Percentiles rank a stretch among this genome's conserved stretches.
Evolutionary conservation across 306 rosid genomes (phyloP).

Genomic region (barrel medic (Medicago truncatula)): DNA sequence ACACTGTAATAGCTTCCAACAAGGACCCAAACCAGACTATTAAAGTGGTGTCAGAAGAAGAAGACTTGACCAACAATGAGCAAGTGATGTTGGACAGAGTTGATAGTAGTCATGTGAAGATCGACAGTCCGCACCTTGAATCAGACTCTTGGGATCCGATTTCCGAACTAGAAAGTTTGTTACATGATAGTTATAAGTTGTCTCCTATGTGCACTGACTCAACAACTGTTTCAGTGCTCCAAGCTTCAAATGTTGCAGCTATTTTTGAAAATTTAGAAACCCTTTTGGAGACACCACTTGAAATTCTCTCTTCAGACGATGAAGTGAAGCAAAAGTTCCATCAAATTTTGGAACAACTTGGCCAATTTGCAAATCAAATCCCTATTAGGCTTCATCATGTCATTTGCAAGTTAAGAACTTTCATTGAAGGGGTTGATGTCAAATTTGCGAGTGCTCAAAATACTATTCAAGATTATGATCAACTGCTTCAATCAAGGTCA

Average conservation of each 20-base stretch:
- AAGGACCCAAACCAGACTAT: not conserved
- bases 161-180: slow-evolving; percentile 13
- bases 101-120: not conserved
- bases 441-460: slow-evolving; percentile 4
- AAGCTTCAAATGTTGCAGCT: not conserved
- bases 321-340: slow-evolving; percentile 21
- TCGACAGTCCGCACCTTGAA: not conserved
- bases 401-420: slow-evolving; percentile 2
- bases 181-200: slow-evolving; percentile 5
- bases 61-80: not conserved
- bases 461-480: slow-evolving; percentile 18
- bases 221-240: not conserved
- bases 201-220: slow-evolving; percentile 17
- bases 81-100: too few species aligned
- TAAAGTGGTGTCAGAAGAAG: not conserved
- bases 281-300: slow-evolving; percentile 25
- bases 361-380: slow-evolving; percentile 6
- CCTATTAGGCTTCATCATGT: slow-evolving; percentile 7
- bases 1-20: not conserved
- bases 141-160: slow-evolving; percentile 15
- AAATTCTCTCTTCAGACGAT: not conserved
- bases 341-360: slow-evolving; percentile 2
- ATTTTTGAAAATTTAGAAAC: slow-evolving; percentile 12
- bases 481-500: slow-evolving; percentile 5
- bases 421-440: slow-evolving; percentile 16